These are phyloP conservation scores for Parafenestella ontariensis DNA, from an alignment of 2,329 filamentous ascomycete species.

Conservation along the genomic window DNA sequence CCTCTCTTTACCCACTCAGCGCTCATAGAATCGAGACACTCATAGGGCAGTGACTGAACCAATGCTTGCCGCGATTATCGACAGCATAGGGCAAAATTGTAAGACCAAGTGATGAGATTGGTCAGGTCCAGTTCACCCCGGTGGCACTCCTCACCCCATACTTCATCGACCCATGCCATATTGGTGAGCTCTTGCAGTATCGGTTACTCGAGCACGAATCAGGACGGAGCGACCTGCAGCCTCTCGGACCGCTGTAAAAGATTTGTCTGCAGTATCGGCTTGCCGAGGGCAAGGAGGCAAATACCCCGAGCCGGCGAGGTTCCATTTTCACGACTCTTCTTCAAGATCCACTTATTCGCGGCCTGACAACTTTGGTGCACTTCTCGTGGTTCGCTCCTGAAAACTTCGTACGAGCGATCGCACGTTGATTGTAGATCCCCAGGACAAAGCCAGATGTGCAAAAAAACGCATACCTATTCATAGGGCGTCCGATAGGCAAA, in stretches of 20 bases:
- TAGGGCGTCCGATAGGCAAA: conserved; percentile 4
- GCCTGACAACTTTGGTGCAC: not conserved
- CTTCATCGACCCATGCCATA: not conserved
- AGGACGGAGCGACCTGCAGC: not conserved
- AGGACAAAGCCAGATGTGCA: not conserved
- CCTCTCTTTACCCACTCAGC: not conserved
- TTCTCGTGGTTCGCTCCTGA: not conserved
- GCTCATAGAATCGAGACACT: not conserved
- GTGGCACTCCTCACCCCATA: not conserved
- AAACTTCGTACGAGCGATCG: not conserved
- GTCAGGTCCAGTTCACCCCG: not conserved
- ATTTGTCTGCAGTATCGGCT: conserved; percentile 21
- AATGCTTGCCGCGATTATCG: not conserved
- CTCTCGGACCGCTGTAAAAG: conserved; percentile 14
- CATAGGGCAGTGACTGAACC: not conserved
- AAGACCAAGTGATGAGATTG: not conserved
- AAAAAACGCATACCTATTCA: not conserved
- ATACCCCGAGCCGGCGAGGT: not conserved
- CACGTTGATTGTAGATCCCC: not conserved
- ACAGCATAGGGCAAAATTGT: not conserved
- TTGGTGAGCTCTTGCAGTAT: conserved; percentile 4
- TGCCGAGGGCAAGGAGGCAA: conserved; percentile 14
- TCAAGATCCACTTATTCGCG: not conserved
- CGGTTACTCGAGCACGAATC: conserved; percentile 12
- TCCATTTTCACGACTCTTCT: not conserved